These are phyloP conservation scores for Penicillium sp. DNA, from an alignment of 2,329 filamentous ascomycete genomes.

Conservation along the genomic window DNA sequence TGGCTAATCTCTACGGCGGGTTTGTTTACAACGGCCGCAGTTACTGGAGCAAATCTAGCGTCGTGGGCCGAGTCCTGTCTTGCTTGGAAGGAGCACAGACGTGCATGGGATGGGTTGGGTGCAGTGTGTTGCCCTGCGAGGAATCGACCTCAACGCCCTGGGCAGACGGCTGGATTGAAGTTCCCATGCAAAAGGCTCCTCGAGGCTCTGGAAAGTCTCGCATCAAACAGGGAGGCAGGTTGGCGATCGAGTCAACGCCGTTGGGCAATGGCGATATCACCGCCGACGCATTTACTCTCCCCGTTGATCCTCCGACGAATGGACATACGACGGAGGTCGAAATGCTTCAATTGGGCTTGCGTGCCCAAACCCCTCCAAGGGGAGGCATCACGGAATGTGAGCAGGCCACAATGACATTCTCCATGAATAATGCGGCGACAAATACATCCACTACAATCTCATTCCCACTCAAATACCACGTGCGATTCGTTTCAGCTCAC, in stretches of 20 bases:
- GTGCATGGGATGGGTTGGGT: conserved; percentile 52
- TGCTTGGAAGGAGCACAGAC: conserved; percentile 41
- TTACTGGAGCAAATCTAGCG: conserved; percentile 54
- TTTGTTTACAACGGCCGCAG: conserved; percentile 46
- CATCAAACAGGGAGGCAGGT: conserved; percentile 39
- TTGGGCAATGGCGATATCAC: conserved; percentile 36
- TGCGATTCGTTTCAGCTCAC: conserved; percentile 51
- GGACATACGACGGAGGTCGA: conserved; percentile 12
- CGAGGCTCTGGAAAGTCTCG: conserved; percentile 31
- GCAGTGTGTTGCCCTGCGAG: conserved; percentile 37
- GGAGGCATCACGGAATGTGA: conserved; percentile 16
- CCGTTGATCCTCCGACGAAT: conserved; percentile 25
- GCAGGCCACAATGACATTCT: conserved; percentile 25
- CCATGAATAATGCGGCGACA: conserved; percentile 8
- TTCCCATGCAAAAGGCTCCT: conserved; percentile 34
- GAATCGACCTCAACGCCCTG: conserved; percentile 21
- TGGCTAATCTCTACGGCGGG: conserved; percentile 50
- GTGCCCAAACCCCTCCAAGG: conserved; percentile 12
- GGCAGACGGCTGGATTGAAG: conserved; percentile 46
- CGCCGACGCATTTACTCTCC: conserved; percentile 34
- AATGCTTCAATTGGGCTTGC: conserved; percentile 23
- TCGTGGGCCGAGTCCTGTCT: conserved; percentile 50
- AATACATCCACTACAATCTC: conserved; percentile 18
- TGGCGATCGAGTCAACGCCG: conserved; percentile 37
- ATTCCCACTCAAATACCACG: conserved; percentile 45